Evolutionary conservation across 495 filamentous ascomycete genomes (phyloP), one percentile per base, ranked within the genome.

Genomic region (Lentithecium fluviatile): DNA sequence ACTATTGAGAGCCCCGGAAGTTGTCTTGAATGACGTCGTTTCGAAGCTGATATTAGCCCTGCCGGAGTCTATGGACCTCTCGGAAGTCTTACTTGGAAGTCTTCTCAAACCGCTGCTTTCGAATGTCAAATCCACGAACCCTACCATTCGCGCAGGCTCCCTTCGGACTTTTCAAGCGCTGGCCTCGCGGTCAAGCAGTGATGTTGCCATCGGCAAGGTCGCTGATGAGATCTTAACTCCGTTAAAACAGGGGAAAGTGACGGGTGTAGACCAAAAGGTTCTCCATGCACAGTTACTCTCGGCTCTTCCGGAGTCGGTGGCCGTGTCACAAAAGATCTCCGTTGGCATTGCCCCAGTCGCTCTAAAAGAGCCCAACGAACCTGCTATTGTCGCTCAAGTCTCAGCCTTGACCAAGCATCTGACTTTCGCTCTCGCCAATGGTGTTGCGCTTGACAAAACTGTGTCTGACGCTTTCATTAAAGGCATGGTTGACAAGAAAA

Each of bases 81-180:
- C 92, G 10, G 82, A 84, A 45, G 70, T 88, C 8, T 76, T 96
- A 17, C 80, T 79, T 36, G 74, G 81, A 23, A 83, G 84, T 50
- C 76, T 97, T 13, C 73, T 93, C 20, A 97, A 96, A 66, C 93
- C 91, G 17, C 74, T 98, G 4, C 69, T 97, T 10, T 83, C 90
- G 19, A 96, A 88, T 73, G 78, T 89, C 75, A 97, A 96, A 74
- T 97, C 94, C 8, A 88, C 87, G 56, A 96, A 95, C 67, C 74
- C 81, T 3, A 72, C 70, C 1, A 89, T 97, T 52, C 83, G 94
- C 43, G 83, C 82, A 52, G 90, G 89, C 10, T 88, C 88, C 20
- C 69, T 89, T 11, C 79, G 79, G 20, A 88, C 86, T 1, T 96
- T 97, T 71, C 76, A 79, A 54, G 79, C 84, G 2, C 72, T 90